These are phyloP conservation scores for Solidago caesia DNA, from an alignment of 129 eudicot species.

Conservation along the genomic window DNA sequence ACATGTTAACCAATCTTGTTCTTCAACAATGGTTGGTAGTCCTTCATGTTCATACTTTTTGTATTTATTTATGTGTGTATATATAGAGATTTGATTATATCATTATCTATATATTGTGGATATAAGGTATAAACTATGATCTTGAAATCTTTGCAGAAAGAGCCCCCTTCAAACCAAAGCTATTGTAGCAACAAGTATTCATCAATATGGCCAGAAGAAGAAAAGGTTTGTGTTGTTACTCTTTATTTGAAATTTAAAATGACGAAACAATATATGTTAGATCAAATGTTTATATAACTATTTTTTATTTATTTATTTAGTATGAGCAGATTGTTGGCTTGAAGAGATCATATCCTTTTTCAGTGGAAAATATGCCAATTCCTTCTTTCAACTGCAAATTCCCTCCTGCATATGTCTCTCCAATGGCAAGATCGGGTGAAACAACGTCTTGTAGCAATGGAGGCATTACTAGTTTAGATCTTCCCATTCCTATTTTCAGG, in stretches of 20 bases:
- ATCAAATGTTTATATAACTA: background rate
- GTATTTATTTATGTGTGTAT: background rate
- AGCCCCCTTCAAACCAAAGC: constrained; percentile 97
- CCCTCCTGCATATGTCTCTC: constrained; percentile 30
- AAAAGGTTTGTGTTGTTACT: constrained; percentile 39
- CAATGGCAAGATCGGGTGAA: constrained; percentile 44
- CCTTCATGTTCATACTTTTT: background rate
- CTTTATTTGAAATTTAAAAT: background rate
- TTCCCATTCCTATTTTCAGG: constrained; percentile 37
- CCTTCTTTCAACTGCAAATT: constrained; percentile 49
- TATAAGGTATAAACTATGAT: background rate
- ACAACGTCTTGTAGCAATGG: constrained; percentile 47
- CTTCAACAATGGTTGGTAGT: constrained; percentile 59
- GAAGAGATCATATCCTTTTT: constrained; percentile 71
- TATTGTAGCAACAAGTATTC: constrained; percentile 38
- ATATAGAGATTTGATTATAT: background rate
- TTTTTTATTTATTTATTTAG: constrained; percentile 2
- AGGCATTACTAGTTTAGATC: constrained; percentile 30
- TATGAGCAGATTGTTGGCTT: constrained; percentile 55
- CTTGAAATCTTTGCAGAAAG: constrained; percentile 25
- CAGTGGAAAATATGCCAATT: constrained; percentile 50
- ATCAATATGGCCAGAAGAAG: constrained; percentile 52
- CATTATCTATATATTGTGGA: background rate
- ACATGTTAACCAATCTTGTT: constrained; percentile 39
- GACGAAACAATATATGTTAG: background rate